phyloP scores from a whole-genome alignment of 345 rosid genomes.

The Trapa incisa region DNA sequence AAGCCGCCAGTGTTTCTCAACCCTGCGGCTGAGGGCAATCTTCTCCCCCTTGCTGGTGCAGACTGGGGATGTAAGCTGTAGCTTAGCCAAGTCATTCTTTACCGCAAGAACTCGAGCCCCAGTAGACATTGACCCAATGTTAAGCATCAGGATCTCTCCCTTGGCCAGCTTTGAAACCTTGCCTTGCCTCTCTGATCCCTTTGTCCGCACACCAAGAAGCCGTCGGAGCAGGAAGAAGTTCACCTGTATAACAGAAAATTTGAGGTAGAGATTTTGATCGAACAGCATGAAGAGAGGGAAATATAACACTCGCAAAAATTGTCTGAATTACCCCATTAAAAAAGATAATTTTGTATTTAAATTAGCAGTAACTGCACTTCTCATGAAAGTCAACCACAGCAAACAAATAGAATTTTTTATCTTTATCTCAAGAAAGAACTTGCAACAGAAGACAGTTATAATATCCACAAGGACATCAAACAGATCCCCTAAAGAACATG shows the following conservation, averaged over 20 bases:
- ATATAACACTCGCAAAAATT: no score
- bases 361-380: not conserved
- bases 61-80: constrained; percentile 80
- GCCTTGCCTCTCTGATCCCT: constrained; percentile 87
- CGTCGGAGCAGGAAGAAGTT: constrained; percentile 79
- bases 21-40: constrained; percentile 67
- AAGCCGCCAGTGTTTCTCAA: constrained; percentile 93
- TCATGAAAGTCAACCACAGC: no score
- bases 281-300: no score
- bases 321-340: no score
- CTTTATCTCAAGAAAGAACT: no score
- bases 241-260: constrained; percentile 30
- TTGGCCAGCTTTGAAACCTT: constrained; percentile 77
- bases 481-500: no score
- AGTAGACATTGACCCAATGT: constrained; percentile 88
- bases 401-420: no score
- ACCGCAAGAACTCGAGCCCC: constrained; percentile 92
- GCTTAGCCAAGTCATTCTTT: constrained; percentile 77
- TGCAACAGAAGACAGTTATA: no score
- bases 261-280: no score
- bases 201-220: constrained; percentile 84
- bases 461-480: no score
- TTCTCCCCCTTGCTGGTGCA: constrained; percentile 92
- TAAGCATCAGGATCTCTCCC: constrained; percentile 87
- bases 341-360: not conserved